Conservation (phyloP, 2,329 filamentous ascomycete genomes). For the Coniosporium tulheliwenetii region DNA sequence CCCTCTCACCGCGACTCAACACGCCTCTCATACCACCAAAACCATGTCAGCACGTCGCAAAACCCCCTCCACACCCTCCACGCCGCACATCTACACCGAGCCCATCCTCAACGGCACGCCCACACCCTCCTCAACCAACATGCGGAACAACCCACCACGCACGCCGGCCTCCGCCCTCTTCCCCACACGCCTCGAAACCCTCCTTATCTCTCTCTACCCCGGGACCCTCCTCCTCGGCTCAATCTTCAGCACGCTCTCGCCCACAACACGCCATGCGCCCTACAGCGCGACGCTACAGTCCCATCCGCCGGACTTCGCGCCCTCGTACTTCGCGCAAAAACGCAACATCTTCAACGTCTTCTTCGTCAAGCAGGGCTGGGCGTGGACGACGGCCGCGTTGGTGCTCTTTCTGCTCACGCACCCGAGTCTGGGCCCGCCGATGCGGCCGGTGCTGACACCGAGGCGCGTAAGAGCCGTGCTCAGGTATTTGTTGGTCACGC, state of each 20-base stretch:
- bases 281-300: slow-evolving; percentile 50
- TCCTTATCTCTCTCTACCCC: slow-evolving; percentile 59
- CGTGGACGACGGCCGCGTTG: slow-evolving; percentile 72
- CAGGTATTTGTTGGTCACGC: slow-evolving; percentile 58
- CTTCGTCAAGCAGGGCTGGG: slow-evolving; percentile 93
- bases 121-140: background rate
- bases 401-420: slow-evolving; percentile 54
- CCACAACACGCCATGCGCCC: slow-evolving; percentile 43
- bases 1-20: too few species aligned
- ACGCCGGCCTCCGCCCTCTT: slow-evolving; percentile 38
- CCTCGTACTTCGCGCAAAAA: slow-evolving; percentile 87
- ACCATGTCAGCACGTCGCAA: background rate
- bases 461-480: slow-evolving; percentile 42
- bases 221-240: slow-evolving; percentile 65
- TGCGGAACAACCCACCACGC: background rate
- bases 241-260: slow-evolving; percentile 64
- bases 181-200: slow-evolving; percentile 51
- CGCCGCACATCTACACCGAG: background rate
- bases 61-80: background rate
- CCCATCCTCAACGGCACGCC: background rate
- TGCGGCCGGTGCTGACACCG: slow-evolving; percentile 19
- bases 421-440: slow-evolving; percentile 34
- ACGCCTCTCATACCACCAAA: background rate
- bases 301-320: slow-evolving; percentile 42
- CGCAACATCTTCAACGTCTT: slow-evolving; percentile 80